Base-by-base conservation (phyloP, 163 green algal species). In the Trebouxia gelatinosa region DNA sequence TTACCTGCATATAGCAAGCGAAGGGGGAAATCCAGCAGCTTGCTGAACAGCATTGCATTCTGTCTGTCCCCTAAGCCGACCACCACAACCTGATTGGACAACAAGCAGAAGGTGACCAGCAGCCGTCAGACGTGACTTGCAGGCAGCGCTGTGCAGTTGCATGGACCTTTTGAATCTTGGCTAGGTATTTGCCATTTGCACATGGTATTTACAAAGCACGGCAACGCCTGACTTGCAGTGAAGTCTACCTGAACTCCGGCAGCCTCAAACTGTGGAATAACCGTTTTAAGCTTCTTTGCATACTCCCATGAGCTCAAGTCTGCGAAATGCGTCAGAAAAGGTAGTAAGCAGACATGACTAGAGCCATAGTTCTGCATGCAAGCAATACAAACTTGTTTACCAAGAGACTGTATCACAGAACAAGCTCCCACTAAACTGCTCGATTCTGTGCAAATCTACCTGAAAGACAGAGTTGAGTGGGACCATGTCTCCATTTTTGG, bases 301-400 rank as follows among this genome's bases (percentile, higher is more conserved):
- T 89, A 86, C 80, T 97, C 93, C 86, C 88, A 95, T 39, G 78
- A 90, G 75, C 83, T 87, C 6, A 97, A 85, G 82, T 97, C 93
- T 19, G 83, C 93, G 81, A 94, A 96, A 70, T 96, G 92, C 0
- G 92, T 95, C 28, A 97, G 79, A 83, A 92, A 94, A 17, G 81
- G 54, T 1, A 95, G 71, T 0, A 94, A 38, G 37, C 76, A 86
- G 28, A 76, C 68, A 48, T 76, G 68, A 3, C 28, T 16, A 62
- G 43, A 9, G 5, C 68, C 68, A 43, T 76, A 76, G 68, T 59
- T 62, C 68, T 76, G 39, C 68, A 76, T 11, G 23, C 2, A 7
- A 9, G 1, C 21, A 62, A 21, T 2, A 31, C 32, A 0, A 37
- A 32, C 9, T 13, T 39, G 3, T 9, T 37, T 2, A 1, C 57